phyloP scores from a whole-genome alignment of 371 early-diverging fungal species.

The Coemansia sp. region DNA sequence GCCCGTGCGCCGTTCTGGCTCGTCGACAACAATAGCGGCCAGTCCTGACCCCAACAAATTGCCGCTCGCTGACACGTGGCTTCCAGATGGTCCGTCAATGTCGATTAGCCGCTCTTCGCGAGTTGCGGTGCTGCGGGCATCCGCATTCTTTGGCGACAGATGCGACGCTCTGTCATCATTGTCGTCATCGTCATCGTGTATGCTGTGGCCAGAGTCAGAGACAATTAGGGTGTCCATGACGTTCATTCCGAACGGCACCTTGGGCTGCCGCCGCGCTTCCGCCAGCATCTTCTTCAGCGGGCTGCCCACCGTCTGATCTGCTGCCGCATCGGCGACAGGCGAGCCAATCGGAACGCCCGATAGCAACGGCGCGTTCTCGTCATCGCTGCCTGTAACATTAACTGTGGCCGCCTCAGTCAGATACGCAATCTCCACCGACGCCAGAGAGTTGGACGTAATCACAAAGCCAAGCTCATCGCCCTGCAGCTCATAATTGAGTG shows the following conservation, averaged over 20 bases:
- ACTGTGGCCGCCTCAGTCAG: constrained; percentile 28
- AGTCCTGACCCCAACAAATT: constrained; percentile 32
- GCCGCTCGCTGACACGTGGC: neutral
- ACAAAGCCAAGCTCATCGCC: constrained; percentile 65
- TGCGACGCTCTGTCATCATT: neutral
- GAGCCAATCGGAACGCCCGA: neutral
- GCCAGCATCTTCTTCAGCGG: constrained; percentile 32
- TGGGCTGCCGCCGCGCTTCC: constrained; percentile 27
- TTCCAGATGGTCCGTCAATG: neutral
- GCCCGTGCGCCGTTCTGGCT: neutral
- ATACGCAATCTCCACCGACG: constrained; percentile 40
- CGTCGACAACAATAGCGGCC: constrained; percentile 26
- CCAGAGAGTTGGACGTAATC: constrained; percentile 53
- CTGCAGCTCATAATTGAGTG: constrained; percentile 54
- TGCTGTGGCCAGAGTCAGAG: constrained; percentile 10
- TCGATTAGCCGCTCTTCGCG: constrained; percentile 21
- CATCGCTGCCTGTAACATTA: constrained; percentile 12
- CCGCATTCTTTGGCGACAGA: neutral
- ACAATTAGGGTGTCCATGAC: constrained; percentile 51
- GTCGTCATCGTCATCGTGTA: constrained; percentile 13
- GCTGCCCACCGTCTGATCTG: constrained; percentile 13
- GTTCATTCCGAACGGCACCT: constrained; percentile 47
- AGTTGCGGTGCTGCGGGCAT: neutral
- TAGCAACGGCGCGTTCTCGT: constrained; percentile 27
- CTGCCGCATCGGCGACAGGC: neutral